These are phyloP conservation scores for Avicennia marina DNA, from an alignment of 257 asterid genomes.

Conservation along the genomic window DNA sequence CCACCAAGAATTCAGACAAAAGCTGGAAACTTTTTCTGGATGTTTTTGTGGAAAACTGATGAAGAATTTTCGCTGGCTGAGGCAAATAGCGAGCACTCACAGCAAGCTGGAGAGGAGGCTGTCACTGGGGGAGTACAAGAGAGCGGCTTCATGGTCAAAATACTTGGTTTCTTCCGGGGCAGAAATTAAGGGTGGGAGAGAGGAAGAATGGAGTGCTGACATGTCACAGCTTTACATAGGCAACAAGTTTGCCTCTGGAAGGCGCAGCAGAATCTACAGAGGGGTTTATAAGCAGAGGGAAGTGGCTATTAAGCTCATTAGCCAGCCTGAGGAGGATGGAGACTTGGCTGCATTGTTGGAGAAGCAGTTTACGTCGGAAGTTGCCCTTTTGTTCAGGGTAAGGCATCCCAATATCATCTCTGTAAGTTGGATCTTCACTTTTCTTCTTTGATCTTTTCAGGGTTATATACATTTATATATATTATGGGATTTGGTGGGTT, in stretches of 20 bases:
- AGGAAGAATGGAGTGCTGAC: slow-evolving; percentile 93
- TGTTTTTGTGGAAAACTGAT: slow-evolving; percentile 36
- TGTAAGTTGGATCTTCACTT: slow-evolving; percentile 41
- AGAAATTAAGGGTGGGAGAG: slow-evolving; percentile 68
- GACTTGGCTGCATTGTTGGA: slow-evolving; percentile 85
- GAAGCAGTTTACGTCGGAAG: slow-evolving; percentile 87
- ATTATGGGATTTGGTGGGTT: no score
- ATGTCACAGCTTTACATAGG: slow-evolving; percentile 92
- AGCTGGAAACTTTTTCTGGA: no score
- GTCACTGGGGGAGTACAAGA: slow-evolving; percentile 81
- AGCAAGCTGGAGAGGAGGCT: slow-evolving; percentile 87
- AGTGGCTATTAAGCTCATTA: slow-evolving; percentile 90
- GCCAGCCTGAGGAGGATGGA: slow-evolving; percentile 95
- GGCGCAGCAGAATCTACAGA: slow-evolving; percentile 90
- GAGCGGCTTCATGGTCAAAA: slow-evolving; percentile 95
- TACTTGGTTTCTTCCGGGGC: slow-evolving; percentile 85
- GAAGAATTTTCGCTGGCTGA: slow-evolving; percentile 78
- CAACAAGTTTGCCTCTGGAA: slow-evolving; percentile 86
- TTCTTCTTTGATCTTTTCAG: background rate
- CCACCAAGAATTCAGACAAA: no score
- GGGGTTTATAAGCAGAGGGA: slow-evolving; percentile 84
- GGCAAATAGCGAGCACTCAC: slow-evolving; percentile 61
- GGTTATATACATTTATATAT: no score
- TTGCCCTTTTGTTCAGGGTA: slow-evolving; percentile 70
- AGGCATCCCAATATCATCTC: slow-evolving; percentile 89